Evolutionary conservation across 2,329 filamentous ascomycete genomes (phyloP).

Genomic region (Neurospora crassa): DNA sequence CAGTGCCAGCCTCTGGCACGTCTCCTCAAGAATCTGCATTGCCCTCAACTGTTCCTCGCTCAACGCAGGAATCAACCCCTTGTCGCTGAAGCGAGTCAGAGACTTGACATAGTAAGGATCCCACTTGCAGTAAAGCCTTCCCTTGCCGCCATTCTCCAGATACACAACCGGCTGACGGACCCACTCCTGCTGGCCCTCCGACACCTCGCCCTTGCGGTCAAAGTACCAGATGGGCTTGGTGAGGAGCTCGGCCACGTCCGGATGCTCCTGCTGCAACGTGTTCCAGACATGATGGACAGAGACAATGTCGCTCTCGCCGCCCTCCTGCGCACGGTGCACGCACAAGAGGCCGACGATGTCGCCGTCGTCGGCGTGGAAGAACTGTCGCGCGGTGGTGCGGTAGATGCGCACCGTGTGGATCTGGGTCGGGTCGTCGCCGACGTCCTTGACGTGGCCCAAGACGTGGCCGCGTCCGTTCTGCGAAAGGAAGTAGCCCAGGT

Average conservation of each 20-base stretch:
- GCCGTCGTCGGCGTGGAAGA: conserved; percentile 75
- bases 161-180: conserved; percentile 67
- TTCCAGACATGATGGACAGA: conserved; percentile 78
- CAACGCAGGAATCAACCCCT: conserved; percentile 63
- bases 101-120: conserved; percentile 83
- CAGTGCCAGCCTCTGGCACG: conserved; percentile 60
- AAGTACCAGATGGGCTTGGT: conserved; percentile 83
- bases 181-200: conserved; percentile 63
- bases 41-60: conserved; percentile 61
- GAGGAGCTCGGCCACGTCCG: conserved; percentile 67
- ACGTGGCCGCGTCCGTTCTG: conserved; percentile 82
- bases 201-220: conserved; percentile 79
- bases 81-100: conserved; percentile 62
- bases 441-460: conserved; percentile 80
- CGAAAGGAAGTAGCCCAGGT: conserved; percentile 79
- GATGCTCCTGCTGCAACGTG: conserved; percentile 60
- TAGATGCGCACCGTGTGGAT: conserved; percentile 88
- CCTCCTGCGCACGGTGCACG: conserved; percentile 66
- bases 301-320: conserved; percentile 75
- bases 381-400: conserved; percentile 75
- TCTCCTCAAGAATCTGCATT: conserved; percentile 61
- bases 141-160: conserved; percentile 57
- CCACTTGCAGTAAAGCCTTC: conserved; percentile 73
- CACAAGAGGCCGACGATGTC: conserved; percentile 81
- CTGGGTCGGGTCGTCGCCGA: conserved; percentile 70